Evolutionary conservation across 225 moss, liverwort and hornwort genomes (phyloP).

Genomic region (Neckera pumila): DNA sequence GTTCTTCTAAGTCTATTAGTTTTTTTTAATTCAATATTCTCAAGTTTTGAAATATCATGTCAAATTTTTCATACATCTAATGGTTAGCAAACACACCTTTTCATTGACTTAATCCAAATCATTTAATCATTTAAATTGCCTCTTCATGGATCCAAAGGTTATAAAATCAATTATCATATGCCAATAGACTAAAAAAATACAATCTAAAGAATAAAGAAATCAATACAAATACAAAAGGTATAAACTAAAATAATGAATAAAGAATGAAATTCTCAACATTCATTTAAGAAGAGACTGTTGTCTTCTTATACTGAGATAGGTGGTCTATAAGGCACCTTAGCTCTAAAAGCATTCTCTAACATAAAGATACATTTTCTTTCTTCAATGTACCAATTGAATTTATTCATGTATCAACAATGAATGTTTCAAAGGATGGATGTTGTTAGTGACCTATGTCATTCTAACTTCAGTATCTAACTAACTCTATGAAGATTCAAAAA

Average conservation of each 20-base stretch:
- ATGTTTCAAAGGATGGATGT: too few species aligned
- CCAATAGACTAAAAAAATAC: too few species aligned
- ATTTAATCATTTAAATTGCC: background rate
- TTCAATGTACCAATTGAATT: background rate
- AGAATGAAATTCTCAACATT: background rate
- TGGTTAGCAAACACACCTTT: background rate
- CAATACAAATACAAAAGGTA: background rate
- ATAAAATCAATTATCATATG: background rate
- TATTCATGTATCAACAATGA: background rate
- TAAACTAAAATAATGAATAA: background rate
- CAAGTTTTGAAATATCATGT: background rate
- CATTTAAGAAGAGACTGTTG: too few species aligned
- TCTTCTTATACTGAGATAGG: background rate
- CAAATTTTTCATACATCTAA: background rate
- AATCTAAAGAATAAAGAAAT: background rate
- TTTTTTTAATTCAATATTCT: background rate
- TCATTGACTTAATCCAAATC: background rate
- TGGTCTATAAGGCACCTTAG: rapidly evolving
- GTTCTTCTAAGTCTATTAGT: background rate
- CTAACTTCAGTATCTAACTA: background rate
- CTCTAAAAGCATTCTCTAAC: background rate
- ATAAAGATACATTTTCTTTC: background rate
- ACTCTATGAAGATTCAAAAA: background rate
- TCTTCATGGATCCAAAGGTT: background rate
- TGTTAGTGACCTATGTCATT: background rate